phyloP scores from a whole-genome alignment of 208 protist genomes.

The Trypanosoma theileri region DNA sequence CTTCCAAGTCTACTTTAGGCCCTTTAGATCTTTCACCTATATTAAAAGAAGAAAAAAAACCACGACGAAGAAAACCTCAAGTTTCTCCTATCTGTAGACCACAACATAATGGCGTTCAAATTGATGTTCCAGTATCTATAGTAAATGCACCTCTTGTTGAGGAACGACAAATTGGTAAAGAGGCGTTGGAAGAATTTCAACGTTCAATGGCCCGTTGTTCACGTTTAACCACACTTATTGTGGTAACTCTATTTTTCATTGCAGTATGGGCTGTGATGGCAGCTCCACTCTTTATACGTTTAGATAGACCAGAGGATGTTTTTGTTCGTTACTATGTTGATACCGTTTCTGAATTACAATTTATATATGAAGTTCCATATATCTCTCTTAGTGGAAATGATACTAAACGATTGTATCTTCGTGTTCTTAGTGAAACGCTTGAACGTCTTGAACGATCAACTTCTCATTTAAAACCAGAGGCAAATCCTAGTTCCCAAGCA shows the following conservation, averaged over 20 bases:
- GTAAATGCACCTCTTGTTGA: neutral
- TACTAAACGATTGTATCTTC: slow-evolving; percentile 45
- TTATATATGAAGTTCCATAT: slow-evolving; percentile 56
- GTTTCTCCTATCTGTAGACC: neutral
- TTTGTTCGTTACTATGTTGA: slow-evolving; percentile 59
- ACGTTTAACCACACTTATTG: slow-evolving; percentile 8
- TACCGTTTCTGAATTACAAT: slow-evolving; percentile 64
- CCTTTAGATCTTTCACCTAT: slow-evolving; percentile 63
- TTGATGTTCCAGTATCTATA: slow-evolving; percentile 26
- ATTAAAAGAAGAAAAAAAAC: slow-evolving; percentile 38
- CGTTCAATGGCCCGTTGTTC: slow-evolving; percentile 5
- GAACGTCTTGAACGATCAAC: slow-evolving; percentile 72
- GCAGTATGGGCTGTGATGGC: slow-evolving; percentile 15
- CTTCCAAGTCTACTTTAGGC: slow-evolving; percentile 36
- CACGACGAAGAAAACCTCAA: slow-evolving; percentile 3
- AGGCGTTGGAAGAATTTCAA: slow-evolving; percentile 15
- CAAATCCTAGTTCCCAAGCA: slow-evolving; percentile 17
- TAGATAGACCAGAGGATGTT: slow-evolving; percentile 28
- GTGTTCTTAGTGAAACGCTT: slow-evolving; percentile 62
- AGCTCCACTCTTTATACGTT: slow-evolving; percentile 29
- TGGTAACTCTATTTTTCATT: slow-evolving; percentile 13
- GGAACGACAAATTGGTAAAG: neutral
- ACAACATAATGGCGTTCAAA: slow-evolving; percentile 17
- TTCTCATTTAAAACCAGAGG: slow-evolving; percentile 31
- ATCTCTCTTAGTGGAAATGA: slow-evolving; percentile 37